Evolutionary conservation across 2,329 filamentous ascomycete genomes (phyloP).

Genomic region (Botryotinia globosa): DNA sequence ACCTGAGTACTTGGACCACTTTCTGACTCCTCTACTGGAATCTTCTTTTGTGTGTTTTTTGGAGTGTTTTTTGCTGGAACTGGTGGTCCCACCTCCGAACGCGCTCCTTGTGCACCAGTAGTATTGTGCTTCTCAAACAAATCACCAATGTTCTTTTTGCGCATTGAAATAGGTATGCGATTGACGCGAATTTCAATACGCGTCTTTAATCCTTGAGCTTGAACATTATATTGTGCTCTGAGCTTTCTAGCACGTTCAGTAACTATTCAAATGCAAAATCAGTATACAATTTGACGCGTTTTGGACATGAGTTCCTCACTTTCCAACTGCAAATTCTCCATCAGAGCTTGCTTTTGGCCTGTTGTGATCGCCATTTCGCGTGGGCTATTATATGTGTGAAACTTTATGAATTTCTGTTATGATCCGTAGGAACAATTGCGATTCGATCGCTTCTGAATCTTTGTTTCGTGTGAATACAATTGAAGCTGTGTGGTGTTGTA

Average conservation of each 20-base stretch:
- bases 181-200: constrained; percentile 92
- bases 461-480: not conserved
- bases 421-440: constrained; percentile 39
- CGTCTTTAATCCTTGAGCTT: constrained; percentile 79
- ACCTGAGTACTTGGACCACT: constrained; percentile 26
- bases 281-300: constrained; percentile 23
- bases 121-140: constrained; percentile 45
- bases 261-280: constrained; percentile 50
- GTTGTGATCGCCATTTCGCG: constrained; percentile 60
- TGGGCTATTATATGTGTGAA: constrained; percentile 34
- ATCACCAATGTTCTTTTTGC: constrained; percentile 79
- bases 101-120: constrained; percentile 11
- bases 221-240: constrained; percentile 82
- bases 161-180: constrained; percentile 76
- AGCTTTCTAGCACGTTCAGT: constrained; percentile 84
- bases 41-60: constrained; percentile 31
- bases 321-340: constrained; percentile 87
- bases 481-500: not conserved
- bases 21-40: constrained; percentile 30
- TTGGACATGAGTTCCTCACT: constrained; percentile 52
- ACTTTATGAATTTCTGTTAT: constrained; percentile 39
- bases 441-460: not conserved
- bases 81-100: constrained; percentile 23
- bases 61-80: constrained; percentile 26
- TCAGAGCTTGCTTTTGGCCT: constrained; percentile 78